Conservation (phyloP, 345 rosid genomes). For the Murraya koenigii region DNA sequence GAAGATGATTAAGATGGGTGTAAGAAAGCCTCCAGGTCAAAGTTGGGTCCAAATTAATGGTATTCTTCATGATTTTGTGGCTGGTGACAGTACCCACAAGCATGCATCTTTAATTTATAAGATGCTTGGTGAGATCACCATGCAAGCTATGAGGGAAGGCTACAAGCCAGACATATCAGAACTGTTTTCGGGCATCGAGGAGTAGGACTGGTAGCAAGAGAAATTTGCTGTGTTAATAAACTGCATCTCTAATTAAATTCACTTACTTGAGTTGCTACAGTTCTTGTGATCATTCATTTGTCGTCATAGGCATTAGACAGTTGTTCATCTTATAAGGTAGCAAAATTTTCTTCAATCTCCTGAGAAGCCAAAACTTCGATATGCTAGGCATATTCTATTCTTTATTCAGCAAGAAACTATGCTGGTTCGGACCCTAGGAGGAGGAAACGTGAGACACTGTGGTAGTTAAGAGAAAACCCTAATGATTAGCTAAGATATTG, state of each 20-base stretch:
- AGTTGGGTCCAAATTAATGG: slow-evolving; percentile 39
- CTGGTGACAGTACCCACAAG: slow-evolving; percentile 17
- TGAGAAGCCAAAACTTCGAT: not conserved
- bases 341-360: too few relatives aligned
- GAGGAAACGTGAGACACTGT: not conserved
- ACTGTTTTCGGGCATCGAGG: slow-evolving; percentile 4
- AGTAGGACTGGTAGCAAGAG: not conserved
- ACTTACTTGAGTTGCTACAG: not conserved
- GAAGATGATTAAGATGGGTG: slow-evolving; percentile 31
- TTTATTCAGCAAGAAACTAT: not conserved
- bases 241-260: not conserved
- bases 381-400: not conserved
- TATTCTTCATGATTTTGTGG: slow-evolving; percentile 27
- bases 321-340: not conserved
- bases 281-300: not conserved
- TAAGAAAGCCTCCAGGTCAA: slow-evolving; percentile 31
- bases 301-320: not conserved
- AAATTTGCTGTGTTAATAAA: not conserved
- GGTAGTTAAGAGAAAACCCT: not conserved
- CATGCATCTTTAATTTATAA: slow-evolving; percentile 26
- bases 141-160: slow-evolving; percentile 26
- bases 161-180: slow-evolving; percentile 15
- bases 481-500: not conserved
- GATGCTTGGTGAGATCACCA: slow-evolving; percentile 25
- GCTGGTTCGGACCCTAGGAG: not conserved